phyloP scores from a whole-genome alignment of 2,329 filamentous ascomycete genomes.

The Pestalotiopsis fici region DNA sequence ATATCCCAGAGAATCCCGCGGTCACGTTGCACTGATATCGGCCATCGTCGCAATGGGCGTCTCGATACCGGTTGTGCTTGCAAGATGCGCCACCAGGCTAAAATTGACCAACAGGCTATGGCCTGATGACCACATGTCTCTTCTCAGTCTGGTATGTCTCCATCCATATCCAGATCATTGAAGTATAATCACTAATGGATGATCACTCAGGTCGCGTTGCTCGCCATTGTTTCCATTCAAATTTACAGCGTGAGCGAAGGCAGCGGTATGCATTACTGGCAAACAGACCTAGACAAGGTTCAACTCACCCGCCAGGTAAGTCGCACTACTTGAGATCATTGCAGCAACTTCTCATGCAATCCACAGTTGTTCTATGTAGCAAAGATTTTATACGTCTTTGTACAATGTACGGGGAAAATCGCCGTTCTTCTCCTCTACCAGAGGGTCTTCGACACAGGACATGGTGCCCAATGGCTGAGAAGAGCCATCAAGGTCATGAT shows the following conservation, averaged over 20 bases:
- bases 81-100: conserved; percentile 3
- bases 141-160: background rate
- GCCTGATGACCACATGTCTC: conserved; percentile 4
- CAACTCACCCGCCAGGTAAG: background rate
- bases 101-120: conserved; percentile 7
- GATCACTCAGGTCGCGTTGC: background rate
- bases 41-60: background rate
- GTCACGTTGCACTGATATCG: background rate
- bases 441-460: background rate
- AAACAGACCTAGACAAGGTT: background rate
- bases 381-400: conserved; percentile 6
- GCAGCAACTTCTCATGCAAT: background rate
- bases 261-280: conserved; percentile 5
- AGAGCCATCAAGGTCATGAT: conserved; percentile 1
- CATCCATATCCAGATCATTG: background rate
- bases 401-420: conserved; percentile 1
- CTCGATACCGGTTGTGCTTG: background rate
- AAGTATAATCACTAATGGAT: background rate
- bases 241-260: background rate
- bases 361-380: conserved; percentile 2
- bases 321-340: background rate
- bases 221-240: background rate
- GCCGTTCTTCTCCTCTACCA: conserved; percentile 3
- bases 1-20: background rate
- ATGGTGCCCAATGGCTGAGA: background rate